Conservation (phyloP, 371 early-diverging fungal genomes). For the Dichotomocladium elegans region DNA sequence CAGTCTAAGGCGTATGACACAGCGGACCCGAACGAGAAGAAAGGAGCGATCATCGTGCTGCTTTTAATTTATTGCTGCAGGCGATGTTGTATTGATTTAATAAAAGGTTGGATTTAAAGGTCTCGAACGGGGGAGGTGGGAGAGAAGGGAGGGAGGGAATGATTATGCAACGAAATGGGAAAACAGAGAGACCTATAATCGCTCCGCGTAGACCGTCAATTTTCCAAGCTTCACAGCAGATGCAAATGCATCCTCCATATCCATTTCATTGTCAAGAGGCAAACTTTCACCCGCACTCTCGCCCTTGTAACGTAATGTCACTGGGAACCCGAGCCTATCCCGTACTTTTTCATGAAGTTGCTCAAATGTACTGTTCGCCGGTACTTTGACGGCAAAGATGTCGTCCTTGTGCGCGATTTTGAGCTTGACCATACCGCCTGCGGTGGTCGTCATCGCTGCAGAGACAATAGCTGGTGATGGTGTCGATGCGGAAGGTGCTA, state of each 20-base stretch:
- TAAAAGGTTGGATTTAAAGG: no score
- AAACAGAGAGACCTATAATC: not conserved
- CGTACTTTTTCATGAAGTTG: conserved; percentile 54
- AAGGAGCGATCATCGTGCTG: conserved; percentile 58
- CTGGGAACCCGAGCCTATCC: conserved; percentile 48
- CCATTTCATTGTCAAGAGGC: conserved; percentile 16
- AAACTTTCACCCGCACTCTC: conserved; percentile 17
- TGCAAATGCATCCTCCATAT: conserved; percentile 33
- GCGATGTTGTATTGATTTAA: no score
- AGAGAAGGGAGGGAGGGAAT: not conserved
- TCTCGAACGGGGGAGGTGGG: not conserved
- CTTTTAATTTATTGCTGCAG: conserved; percentile 17
- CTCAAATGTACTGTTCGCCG: conserved; percentile 50
- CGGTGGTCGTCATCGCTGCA: not conserved
- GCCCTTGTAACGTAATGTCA: conserved; percentile 23
- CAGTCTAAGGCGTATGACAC: conserved; percentile 56
- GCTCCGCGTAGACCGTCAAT: conserved; percentile 39
- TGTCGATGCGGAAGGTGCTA: not conserved
- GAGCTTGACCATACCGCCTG: conserved; percentile 47
- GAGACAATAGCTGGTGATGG: not conserved
- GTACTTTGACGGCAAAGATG: conserved; percentile 70
- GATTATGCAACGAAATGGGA: not conserved
- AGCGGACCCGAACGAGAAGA: conserved; percentile 49
- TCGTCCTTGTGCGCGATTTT: conserved; percentile 69
- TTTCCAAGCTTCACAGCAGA: conserved; percentile 36